Evolutionary conservation across 345 rosid species (phyloP), one percentile per base, ranked within the genome.

Genomic region (Lagerstroemia speciosa): DNA sequence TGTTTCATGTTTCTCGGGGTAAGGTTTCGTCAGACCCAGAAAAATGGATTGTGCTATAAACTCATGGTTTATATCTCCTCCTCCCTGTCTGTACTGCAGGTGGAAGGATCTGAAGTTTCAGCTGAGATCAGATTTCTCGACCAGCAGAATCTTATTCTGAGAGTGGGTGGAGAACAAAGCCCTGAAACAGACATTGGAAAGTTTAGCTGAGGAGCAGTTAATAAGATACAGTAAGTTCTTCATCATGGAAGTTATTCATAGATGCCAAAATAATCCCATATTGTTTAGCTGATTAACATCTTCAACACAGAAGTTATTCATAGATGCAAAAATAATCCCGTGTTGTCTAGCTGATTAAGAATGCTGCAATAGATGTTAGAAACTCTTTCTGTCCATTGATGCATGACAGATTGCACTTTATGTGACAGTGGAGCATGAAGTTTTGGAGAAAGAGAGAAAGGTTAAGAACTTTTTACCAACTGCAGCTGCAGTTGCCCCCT

Each of bases 101-200:
- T 76, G 45, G 85, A 89, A 86, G 91, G 91, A 78, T 81, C 87
- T 69, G 85, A 82, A 71, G 84, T 83, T 76, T 83, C 88, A 12
- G 84, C 90, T 1, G 85, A 81, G 50, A 68, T 89, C 62, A 86
- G 83, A 68, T 86, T 85, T 73, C 75, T 85, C 60, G 83, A 89
- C 79, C 90, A 86, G 71, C 88, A 78, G 67, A 64, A 78, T 64
- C 70, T 86, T 43, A 82, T 89, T 74, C 70, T 89, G 65, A 81
- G 79, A 80, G 81, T 89, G 91, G 95, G 81, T 89, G 91, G 95
- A 89, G 76, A 89, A 89, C 72, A 83, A 81, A 78, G 78, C 88
- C 65, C 78, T 89, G 33, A 82, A 83, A 69, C 87, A 85, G 61
- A 87, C 87, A 7, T 43, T 86, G 66, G 90, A 89, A 71, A 83